phyloP scores from a whole-genome alignment of 2,329 filamentous ascomycete species.

The Monilinia fructicola region DNA sequence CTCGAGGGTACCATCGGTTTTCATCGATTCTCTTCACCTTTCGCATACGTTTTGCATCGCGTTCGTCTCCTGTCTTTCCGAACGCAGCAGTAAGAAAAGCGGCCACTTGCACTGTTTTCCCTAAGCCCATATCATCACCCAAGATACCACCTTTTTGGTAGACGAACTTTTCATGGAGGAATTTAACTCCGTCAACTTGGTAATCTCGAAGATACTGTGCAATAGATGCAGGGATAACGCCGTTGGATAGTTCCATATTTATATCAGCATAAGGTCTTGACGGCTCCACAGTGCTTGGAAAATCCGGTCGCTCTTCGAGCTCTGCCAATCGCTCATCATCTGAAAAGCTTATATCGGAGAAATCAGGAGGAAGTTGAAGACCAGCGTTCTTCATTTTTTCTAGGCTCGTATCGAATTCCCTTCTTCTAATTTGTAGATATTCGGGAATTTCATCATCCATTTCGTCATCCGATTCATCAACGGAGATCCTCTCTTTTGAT shows the following conservation, averaged over 20 bases:
- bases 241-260: slow-evolving; percentile 69
- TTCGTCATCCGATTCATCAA: slow-evolving; percentile 37
- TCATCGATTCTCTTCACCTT: slow-evolving; percentile 66
- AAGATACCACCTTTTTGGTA: slow-evolving; percentile 82
- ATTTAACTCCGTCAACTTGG: slow-evolving; percentile 80
- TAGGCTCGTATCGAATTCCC: slow-evolving; percentile 64
- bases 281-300: slow-evolving; percentile 61
- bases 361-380: slow-evolving; percentile 74
- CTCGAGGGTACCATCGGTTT: slow-evolving; percentile 74
- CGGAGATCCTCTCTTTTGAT: slow-evolving; percentile 34
- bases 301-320: slow-evolving; percentile 67
- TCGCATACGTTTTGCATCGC: slow-evolving; percentile 83
- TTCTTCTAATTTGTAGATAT: slow-evolving; percentile 68
- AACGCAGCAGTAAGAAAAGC: slow-evolving; percentile 89
- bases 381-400: slow-evolving; percentile 64
- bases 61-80: slow-evolving; percentile 87
- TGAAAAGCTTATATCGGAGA: slow-evolving; percentile 72
- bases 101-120: slow-evolving; percentile 95
- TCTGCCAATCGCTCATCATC: slow-evolving; percentile 64
- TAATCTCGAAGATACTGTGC: slow-evolving; percentile 92
- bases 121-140: slow-evolving; percentile 91
- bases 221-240: slow-evolving; percentile 81
- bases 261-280: slow-evolving; percentile 74
- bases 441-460: slow-evolving; percentile 56
- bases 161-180: slow-evolving; percentile 85